These are phyloP conservation scores for Penicillium tannophilum DNA, from an alignment of 495 filamentous ascomycete genomes.

Conservation along the genomic window DNA sequence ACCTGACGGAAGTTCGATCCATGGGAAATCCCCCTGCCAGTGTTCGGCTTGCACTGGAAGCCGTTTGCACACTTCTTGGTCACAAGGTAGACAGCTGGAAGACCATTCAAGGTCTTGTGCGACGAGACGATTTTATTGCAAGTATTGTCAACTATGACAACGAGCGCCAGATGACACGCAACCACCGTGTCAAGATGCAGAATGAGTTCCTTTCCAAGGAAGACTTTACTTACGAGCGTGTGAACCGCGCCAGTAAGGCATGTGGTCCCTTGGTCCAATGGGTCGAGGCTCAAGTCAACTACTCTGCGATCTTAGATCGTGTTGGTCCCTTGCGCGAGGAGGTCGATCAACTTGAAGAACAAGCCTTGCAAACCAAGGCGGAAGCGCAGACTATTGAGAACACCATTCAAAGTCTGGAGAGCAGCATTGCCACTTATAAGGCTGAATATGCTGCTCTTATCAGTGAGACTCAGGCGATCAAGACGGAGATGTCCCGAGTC, in stretches of 20 bases:
- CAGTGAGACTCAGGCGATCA: conserved; percentile 96
- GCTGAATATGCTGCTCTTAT: conserved; percentile 94
- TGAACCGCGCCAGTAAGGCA: conserved; percentile 92
- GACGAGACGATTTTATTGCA: conserved; percentile 94
- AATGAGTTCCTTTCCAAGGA: conserved; percentile 87
- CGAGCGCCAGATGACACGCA: conserved; percentile 88
- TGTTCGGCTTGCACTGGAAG: conserved; percentile 89
- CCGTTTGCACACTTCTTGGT: conserved; percentile 90
- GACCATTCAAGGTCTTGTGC: conserved; percentile 81
- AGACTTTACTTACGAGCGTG: conserved; percentile 94
- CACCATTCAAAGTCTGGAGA: conserved; percentile 78
- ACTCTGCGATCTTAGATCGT: conserved; percentile 93
- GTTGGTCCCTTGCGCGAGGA: conserved; percentile 93
- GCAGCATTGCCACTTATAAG: conserved; percentile 95
- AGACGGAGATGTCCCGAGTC: conserved; percentile 91
- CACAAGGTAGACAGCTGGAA: conserved; percentile 92
- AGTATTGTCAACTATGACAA: conserved; percentile 98
- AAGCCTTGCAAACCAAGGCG: conserved; percentile 89
- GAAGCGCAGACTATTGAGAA: conserved; percentile 90
- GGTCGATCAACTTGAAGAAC: conserved; percentile 81
- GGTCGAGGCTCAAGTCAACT: conserved; percentile 96
- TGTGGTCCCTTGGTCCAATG: conserved; percentile 97
- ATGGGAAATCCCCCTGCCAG: conserved; percentile 90
- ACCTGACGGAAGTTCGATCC: conserved; percentile 95
- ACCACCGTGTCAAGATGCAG: conserved; percentile 82